Evolutionary conservation across 805 yeast species (phyloP).

Genomic region (Spathaspora sp.): DNA sequence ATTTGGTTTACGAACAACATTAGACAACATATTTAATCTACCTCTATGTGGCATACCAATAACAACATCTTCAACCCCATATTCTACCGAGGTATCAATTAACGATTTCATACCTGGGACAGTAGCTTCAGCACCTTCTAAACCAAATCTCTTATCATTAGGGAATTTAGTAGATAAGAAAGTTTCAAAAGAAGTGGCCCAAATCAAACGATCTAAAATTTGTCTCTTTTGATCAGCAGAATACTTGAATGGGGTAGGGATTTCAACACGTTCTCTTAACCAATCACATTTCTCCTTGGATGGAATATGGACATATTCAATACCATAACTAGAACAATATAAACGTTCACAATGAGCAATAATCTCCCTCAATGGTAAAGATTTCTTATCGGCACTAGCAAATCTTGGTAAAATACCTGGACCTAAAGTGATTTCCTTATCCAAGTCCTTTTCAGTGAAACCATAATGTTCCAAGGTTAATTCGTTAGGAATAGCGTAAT

Average conservation of each 20-base stretch:
- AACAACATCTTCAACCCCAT: conserved; percentile 92
- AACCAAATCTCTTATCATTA: conserved; percentile 96
- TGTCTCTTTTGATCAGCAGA: conserved; percentile 89
- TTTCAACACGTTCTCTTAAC: conserved; percentile 95
- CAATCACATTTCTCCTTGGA: conserved; percentile 95
- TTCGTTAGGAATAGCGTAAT: conserved; percentile 66
- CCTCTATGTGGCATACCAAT: conserved; percentile 99
- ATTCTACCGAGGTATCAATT: conserved; percentile 88
- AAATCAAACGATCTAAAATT: conserved; percentile 90
- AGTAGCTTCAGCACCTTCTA: conserved; percentile 96
- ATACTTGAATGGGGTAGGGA: conserved; percentile 82
- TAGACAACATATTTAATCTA: conserved; percentile 93
- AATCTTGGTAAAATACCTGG: conserved; percentile 97
- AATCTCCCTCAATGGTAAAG: conserved; percentile 75
- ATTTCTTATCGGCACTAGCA: conserved; percentile 61
- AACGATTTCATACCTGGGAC: conserved; percentile 96
- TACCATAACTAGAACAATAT: conserved; percentile 87
- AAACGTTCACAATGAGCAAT: conserved; percentile 73
- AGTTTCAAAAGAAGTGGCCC: conserved; percentile 93
- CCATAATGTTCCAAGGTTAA: conserved; percentile 90
- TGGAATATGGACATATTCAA: conserved; percentile 95
- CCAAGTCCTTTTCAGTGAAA: conserved; percentile 81
- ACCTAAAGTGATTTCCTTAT: conserved; percentile 82
- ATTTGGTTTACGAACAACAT: conserved; percentile 97
- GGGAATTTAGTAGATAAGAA: conserved; percentile 95